Percentiles rank a stretch among this genome's conserved stretches.
These are phyloP conservation scores for Bertia moriformis DNA, from an alignment of 2,329 filamentous ascomycete species.

Conservation along the genomic window DNA sequence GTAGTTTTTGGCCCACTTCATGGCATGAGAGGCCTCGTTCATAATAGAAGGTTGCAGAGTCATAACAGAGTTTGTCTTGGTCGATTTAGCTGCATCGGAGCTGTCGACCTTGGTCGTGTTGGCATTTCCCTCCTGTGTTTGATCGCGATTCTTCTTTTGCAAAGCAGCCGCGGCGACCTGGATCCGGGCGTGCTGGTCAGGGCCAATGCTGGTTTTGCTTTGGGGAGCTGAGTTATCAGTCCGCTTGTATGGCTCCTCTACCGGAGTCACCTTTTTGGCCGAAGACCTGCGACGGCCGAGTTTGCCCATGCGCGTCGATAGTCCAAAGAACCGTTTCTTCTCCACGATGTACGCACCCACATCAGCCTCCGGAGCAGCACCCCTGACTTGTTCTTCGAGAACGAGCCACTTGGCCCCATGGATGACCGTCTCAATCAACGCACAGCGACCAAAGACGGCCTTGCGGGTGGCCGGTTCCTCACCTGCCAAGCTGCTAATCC, in stretches of 20 bases:
- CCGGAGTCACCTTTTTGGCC: conserved; percentile 34
- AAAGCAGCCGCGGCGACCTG: conserved; percentile 79
- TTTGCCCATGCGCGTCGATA: conserved; percentile 39
- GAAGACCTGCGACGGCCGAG: conserved; percentile 57
- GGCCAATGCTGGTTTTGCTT: conserved; percentile 74
- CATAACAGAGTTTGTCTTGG: conserved; percentile 78
- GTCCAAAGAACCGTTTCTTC: conserved; percentile 89
- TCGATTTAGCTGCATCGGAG: conserved; percentile 40
- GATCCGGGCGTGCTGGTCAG: conserved; percentile 84
- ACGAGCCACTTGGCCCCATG: conserved; percentile 75
- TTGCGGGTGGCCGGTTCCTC: conserved; percentile 80
- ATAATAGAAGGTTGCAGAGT: conserved; percentile 75
- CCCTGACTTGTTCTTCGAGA: conserved; percentile 91
- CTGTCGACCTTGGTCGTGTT: conserved; percentile 31
- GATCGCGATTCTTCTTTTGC: conserved; percentile 53
- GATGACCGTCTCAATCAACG: conserved; percentile 78
- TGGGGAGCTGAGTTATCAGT: conserved; percentile 22
- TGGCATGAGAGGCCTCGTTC: conserved; percentile 75
- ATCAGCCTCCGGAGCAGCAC: conserved; percentile 71
- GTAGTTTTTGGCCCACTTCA: conserved; percentile 95
- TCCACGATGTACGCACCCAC: conserved; percentile 82
- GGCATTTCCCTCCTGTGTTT: conserved; percentile 23
- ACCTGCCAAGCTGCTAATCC: conserved; percentile 88
- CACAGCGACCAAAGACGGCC: conserved; percentile 83
- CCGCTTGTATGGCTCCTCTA: conserved; percentile 27